phyloP scores from a whole-genome alignment of 257 asterid genomes.

The Echites panduratus region DNA sequence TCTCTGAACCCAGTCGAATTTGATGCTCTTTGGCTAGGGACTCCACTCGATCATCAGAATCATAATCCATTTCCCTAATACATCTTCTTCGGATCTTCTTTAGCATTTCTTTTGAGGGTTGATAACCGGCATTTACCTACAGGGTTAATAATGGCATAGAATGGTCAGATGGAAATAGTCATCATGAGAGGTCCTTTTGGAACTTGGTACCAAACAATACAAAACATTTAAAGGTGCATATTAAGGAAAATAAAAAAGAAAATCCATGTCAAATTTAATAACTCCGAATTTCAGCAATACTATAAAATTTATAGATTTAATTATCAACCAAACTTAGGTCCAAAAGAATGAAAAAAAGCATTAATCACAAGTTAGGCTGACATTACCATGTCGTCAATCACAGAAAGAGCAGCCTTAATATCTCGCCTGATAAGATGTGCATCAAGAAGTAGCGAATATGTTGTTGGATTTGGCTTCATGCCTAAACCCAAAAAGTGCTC shows the following conservation, averaged over 20 bases:
- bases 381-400: conserved; percentile 75
- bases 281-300: not conserved
- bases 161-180: conserved; percentile 6
- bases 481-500: conserved; percentile 69
- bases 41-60: conserved; percentile 42
- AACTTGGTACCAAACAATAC: not conserved
- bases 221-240: not conserved
- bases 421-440: conserved; percentile 73
- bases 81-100: conserved; percentile 80
- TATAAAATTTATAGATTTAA: not conserved
- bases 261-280: not conserved
- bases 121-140: conserved; percentile 59
- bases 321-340: not conserved
- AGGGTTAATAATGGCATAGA: conserved; percentile 8
- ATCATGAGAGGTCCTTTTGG: not conserved
- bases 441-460: conserved; percentile 72
- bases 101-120: conserved; percentile 62
- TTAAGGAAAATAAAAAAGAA: not conserved
- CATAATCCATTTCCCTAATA: conserved; percentile 74
- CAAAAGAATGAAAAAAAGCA: not conserved
- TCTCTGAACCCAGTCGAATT: conserved; percentile 48
- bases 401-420: conserved; percentile 59
- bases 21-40: conserved; percentile 41
- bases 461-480: conserved; percentile 61
- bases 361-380: conserved; percentile 1